Conservation (phyloP, 2,329 filamentous ascomycete genomes). For the Furcasterigmium sp. region DNA sequence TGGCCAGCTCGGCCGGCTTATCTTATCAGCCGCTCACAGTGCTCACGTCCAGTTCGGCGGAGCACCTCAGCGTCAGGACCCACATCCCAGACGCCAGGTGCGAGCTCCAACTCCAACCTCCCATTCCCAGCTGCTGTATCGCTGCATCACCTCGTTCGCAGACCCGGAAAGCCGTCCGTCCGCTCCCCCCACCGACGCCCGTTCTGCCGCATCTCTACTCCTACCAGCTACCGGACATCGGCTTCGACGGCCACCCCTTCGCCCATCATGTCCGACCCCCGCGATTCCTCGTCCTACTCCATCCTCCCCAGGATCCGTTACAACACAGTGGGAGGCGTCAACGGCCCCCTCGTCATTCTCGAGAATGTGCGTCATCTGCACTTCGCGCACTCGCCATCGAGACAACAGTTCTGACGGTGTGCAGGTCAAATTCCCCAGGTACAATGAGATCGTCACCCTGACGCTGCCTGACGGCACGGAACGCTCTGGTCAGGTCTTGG, state of each 20-base stretch:
- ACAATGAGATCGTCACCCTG: conserved; percentile 96
- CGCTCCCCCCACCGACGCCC: conserved; percentile 8
- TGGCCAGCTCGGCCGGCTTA: conserved; percentile 5
- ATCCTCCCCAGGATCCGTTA: conserved; percentile 69
- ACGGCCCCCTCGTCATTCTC: conserved; percentile 94
- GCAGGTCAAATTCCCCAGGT: conserved; percentile 94
- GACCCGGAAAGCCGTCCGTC: conserved; percentile 1
- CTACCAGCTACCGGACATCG: conserved; percentile 3
- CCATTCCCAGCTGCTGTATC: conserved; percentile 11
- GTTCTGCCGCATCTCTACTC: conserved; percentile 8
- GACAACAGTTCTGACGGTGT: conserved; percentile 1
- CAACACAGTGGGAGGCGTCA: conserved; percentile 97
- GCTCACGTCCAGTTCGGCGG: neutral
- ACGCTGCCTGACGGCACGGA: conserved; percentile 93
- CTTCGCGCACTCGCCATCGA: conserved; percentile 3
- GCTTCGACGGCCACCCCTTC: conserved; percentile 6
- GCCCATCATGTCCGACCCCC: conserved; percentile 48
- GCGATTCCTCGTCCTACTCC: conserved; percentile 56
- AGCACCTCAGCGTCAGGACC: neutral
- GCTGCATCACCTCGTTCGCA: conserved; percentile 9
- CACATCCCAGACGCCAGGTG: conserved; percentile 2
- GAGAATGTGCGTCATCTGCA: conserved; percentile 76
- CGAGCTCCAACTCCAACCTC: conserved; percentile 11
- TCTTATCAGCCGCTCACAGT: conserved; percentile 12
- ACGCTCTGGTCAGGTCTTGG: conserved; percentile 90